Evolutionary conservation across 2,329 filamentous ascomycete species (phyloP), one percentile per base, ranked within the genome.

Genomic region (Nannizzia gypsea): DNA sequence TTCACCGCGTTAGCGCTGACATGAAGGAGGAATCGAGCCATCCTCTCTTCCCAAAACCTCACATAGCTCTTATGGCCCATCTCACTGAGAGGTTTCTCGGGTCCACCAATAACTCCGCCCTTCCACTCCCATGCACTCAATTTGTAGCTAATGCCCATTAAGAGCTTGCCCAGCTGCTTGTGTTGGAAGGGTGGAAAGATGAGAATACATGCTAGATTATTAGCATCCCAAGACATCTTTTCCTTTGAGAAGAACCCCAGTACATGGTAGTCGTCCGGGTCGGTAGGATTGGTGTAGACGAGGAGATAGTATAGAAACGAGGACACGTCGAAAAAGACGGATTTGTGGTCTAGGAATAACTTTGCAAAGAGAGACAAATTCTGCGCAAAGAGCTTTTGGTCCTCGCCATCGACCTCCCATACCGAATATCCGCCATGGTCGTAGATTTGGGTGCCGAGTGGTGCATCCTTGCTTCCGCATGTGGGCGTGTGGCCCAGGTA

Each of bases 161-260:
- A 80, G 57, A 97, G 77, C 57, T 89, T 85, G 0, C 93, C 93
- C 0, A 97, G 81, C 1, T 92, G 90, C 65, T 90, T 90, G 64
- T 88, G 86, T 73, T 97, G 92, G 84, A 92, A 97, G 0, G 93
- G 93, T 1, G 93, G 93, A 69, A 97, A 97, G 15, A 97, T 83
- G 5, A 97, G 80, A 66, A 99, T 99, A 71, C 93, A 99, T 0
- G 93, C 93, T 3, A 99, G 81, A 66, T 97, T 99, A 73, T 99
- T 97, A 68, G 92, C 91, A 69, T 99, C 93, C 92, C 93, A 99
- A 2, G 90, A 96, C 79, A 96, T 88, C 72, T 97, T 97, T 73
- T 99, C 93, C 71, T 99, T 97, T 64, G 89, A 95, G 77, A 97
- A 99, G 80, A 97, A 97, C n/a, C 93, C 93, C 0, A 92, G 83